Percentiles rank a stretch among this genome's conserved stretches.
Evolutionary conservation across 1,284 basidiomycete genomes (phyloP).

Genomic region (Malassezia arunalokei): DNA sequence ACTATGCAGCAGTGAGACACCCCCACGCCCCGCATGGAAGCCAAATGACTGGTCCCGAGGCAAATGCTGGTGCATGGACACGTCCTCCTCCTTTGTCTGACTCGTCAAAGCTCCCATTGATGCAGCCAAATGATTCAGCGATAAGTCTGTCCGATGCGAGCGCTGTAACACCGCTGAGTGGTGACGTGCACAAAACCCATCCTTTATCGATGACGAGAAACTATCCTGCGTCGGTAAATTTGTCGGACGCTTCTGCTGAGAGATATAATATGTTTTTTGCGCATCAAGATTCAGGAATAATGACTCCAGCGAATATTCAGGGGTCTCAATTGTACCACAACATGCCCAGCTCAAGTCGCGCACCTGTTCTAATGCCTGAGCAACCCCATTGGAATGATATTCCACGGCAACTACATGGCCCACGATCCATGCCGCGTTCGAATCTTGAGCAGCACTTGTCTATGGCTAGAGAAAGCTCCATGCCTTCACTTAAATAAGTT

Average conservation of each 20-base stretch:
- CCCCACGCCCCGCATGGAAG: not conserved
- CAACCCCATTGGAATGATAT: slow-evolving; percentile 5
- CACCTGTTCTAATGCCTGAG: not conserved
- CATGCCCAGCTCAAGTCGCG: not conserved
- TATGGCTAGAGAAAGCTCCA: not conserved
- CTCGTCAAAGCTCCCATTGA: not conserved
- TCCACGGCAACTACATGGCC: not conserved
- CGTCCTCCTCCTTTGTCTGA: not conserved
- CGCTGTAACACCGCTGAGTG: too few species aligned
- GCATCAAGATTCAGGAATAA: too few species aligned
- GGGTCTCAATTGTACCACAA: too few species aligned
- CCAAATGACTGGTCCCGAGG: too few species aligned
- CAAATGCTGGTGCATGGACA: not conserved
- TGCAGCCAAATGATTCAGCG: slow-evolving; percentile 1
- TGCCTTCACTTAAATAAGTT: not conserved
- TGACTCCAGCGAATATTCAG: too few species aligned
- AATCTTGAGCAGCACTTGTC: slow-evolving; percentile 14
- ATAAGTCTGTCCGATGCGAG: not conserved
- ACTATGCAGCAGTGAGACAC: not conserved
- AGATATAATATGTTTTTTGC: too few species aligned
- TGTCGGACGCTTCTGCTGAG: too few species aligned
- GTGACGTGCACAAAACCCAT: too few species aligned
- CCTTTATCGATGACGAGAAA: too few species aligned
- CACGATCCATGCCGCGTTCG: slow-evolving; percentile 13
- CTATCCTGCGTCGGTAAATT: too few species aligned